Conservation (phyloP, 805 yeast species). For the Candida berthetii region DNA sequence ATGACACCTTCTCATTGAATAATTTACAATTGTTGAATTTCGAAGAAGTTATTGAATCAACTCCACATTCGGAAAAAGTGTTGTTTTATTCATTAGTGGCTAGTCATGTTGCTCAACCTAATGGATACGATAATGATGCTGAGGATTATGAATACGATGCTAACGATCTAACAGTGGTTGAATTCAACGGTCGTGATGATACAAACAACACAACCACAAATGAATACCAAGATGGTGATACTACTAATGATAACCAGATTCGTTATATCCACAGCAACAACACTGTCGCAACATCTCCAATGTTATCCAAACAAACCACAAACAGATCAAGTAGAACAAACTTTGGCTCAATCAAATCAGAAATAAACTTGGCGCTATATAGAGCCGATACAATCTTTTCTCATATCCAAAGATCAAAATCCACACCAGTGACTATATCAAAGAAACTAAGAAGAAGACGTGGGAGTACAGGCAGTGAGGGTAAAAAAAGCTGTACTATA, state of each 20-base stretch:
- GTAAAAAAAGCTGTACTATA: conserved; percentile 11
- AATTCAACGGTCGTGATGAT: conserved; percentile 13
- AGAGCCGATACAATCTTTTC: conserved; percentile 14
- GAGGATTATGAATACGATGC: conserved; percentile 4
- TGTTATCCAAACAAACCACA: conserved; percentile 13
- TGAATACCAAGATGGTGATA: neutral
- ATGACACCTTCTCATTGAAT: conserved; percentile 27
- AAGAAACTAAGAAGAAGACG: conserved; percentile 5
- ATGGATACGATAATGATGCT: conserved; percentile 4
- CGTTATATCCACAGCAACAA: conserved; percentile 13
- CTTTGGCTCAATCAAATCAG: conserved; percentile 18
- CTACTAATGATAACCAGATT: conserved; percentile 8
- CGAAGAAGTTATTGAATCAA: conserved; percentile 25
- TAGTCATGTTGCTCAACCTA: conserved; percentile 1
- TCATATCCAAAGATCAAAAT: conserved; percentile 13
- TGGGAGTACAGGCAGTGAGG: neutral
- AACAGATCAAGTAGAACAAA: conserved; percentile 13
- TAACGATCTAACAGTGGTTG: conserved; percentile 19
- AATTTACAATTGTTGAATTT: conserved; percentile 27
- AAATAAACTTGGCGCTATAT: conserved; percentile 12
- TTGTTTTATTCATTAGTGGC: conserved; percentile 22
- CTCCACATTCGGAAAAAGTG: conserved; percentile 22
- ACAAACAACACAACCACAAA: neutral
- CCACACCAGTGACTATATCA: conserved; percentile 8
- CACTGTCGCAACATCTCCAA: conserved; percentile 14